A percentile compares a stretch with the other conserved stretches of the same genome.
These are phyloP conservation scores for Yamagishiella unicocca DNA, from an alignment of 139 green algal genomes.

Conservation along the genomic window DNA sequence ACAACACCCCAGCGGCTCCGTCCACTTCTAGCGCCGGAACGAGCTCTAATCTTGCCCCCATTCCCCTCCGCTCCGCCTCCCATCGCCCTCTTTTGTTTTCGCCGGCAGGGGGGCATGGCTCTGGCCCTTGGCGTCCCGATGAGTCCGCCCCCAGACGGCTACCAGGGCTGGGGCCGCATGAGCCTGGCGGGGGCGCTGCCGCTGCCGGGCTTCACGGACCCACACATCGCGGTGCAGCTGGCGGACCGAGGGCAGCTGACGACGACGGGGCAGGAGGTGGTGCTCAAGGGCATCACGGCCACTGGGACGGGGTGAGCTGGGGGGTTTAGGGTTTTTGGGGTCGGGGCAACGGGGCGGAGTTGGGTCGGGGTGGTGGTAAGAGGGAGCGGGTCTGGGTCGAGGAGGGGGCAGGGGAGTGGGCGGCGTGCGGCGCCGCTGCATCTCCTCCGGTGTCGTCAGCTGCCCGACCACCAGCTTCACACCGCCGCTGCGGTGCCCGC, in stretches of 20 bases:
- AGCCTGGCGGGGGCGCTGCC: constrained; percentile 14
- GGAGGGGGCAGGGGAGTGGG: too few relatives aligned
- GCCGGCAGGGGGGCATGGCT: not conserved
- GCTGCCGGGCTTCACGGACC: constrained; percentile 54
- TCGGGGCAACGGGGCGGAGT: too few relatives aligned
- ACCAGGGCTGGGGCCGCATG: constrained; percentile 28
- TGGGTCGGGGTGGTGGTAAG: too few relatives aligned
- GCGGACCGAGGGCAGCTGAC: not conserved
- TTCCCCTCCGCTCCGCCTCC: not conserved
- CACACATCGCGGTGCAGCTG: constrained; percentile 6
- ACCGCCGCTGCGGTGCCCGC: too few relatives aligned
- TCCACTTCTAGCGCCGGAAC: too few relatives aligned
- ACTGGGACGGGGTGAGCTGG: constrained; percentile 61
- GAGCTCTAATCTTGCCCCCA: too few relatives aligned
- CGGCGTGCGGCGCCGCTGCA: too few relatives aligned
- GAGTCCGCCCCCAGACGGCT: not conserved
- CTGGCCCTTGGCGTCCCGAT: not conserved
- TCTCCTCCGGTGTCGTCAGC: too few relatives aligned
- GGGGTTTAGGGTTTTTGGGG: too few relatives aligned
- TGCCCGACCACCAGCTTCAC: too few relatives aligned
- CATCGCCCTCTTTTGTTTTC: not conserved
- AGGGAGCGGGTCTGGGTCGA: too few relatives aligned
- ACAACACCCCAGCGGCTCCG: too few relatives aligned
- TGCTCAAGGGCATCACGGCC: constrained; percentile 54
- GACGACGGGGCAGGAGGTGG: not conserved